Conservation (phyloP, 2,329 filamentous ascomycete genomes). For the Colletotrichum brevisporum region DNA sequence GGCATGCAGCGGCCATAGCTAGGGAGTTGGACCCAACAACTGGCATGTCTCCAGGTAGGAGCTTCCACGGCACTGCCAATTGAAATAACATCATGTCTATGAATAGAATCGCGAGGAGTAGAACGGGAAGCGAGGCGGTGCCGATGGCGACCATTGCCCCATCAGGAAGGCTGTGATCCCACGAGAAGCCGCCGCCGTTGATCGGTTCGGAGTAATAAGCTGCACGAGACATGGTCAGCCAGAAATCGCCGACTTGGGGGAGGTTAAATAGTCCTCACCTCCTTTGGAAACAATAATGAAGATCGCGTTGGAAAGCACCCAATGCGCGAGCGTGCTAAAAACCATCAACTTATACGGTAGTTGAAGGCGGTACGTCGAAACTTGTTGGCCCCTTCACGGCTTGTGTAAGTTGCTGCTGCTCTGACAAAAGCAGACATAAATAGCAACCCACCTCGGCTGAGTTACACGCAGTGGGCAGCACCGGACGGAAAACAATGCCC, state of each 20-base stretch:
- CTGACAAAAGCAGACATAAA: too few species aligned
- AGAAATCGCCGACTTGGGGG: too few species aligned
- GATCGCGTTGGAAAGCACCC: not conserved
- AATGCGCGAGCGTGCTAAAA: not conserved
- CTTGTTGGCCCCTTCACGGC: not conserved
- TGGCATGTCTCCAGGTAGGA: not conserved
- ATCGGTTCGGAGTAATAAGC: too few species aligned
- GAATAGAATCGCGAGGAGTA: not conserved
- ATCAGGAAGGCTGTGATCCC: not conserved
- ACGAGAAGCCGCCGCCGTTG: too few species aligned
- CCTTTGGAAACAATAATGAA: constrained; percentile 1
- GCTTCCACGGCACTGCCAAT: not conserved
- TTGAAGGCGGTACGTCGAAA: not conserved
- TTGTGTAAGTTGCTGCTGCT: not conserved
- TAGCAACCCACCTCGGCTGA: not conserved
- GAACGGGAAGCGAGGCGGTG: not conserved
- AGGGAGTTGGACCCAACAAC: not conserved
- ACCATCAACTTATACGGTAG: not conserved
- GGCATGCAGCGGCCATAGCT: constrained; percentile 2
- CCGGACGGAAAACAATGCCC: not conserved
- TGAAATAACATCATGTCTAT: not conserved
- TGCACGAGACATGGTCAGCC: too few species aligned
- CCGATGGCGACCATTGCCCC: not conserved
- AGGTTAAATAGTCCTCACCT: not conserved
- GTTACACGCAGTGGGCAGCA: not conserved